Conservation (phyloP, 306 rosid species). For the Vicia sativa region DNA sequence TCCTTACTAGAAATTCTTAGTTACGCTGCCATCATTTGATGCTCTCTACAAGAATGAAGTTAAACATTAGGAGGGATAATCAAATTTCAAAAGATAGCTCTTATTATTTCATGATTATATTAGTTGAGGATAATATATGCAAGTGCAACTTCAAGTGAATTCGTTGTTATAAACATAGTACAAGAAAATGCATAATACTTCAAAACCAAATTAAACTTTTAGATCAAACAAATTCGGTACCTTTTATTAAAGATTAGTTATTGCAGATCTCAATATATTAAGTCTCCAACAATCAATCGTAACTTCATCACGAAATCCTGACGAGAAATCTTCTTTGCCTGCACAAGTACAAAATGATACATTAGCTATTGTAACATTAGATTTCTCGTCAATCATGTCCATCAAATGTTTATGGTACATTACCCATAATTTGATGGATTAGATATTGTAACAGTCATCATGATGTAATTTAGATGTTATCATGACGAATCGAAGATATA, state of each 20-base stretch:
- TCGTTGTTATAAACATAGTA: not conserved
- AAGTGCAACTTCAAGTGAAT: too few relatives aligned
- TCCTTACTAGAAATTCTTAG: not conserved
- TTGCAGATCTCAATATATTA: slow-evolving; percentile 61
- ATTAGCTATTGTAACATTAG: too few relatives aligned
- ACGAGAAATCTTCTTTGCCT: slow-evolving; percentile 71
- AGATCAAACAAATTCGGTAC: slow-evolving; percentile 37
- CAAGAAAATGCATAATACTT: slow-evolving; percentile 6
- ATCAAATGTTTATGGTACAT: too few relatives aligned
- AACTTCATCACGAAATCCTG: slow-evolving; percentile 66
- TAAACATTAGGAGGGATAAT: slow-evolving; percentile 14
- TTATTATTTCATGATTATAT: too few relatives aligned
- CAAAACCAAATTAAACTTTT: not conserved
- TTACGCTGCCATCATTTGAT: not conserved
- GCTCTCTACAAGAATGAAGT: slow-evolving; percentile 52
- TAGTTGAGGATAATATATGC: too few relatives aligned
- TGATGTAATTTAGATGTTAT: too few relatives aligned
- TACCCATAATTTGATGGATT: too few relatives aligned
- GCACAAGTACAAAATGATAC: too few relatives aligned
- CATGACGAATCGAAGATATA: too few relatives aligned
- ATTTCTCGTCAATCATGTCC: too few relatives aligned
- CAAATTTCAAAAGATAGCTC: not conserved
- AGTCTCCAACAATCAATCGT: slow-evolving; percentile 83
- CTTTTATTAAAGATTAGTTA: slow-evolving; percentile 60
- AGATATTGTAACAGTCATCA: too few relatives aligned